Percentiles rank a stretch among this genome's conserved stretches.
These are phyloP conservation scores for Coelastrella sp. DNA, from an alignment of 139 green algal species.

Conservation along the genomic window DNA sequence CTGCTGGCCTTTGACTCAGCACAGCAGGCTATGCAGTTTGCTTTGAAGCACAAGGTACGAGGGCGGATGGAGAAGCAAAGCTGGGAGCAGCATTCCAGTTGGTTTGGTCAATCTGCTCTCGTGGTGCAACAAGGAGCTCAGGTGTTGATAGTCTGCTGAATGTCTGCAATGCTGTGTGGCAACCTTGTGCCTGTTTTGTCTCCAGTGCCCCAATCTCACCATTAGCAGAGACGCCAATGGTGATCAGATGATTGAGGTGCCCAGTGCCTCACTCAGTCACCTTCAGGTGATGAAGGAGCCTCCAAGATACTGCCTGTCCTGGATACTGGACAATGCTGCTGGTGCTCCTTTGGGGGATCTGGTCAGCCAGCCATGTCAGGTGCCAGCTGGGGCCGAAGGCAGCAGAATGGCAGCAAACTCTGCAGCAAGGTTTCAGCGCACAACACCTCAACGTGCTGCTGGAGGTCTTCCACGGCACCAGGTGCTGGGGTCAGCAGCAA, in stretches of 20 bases:
- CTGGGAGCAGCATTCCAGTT: background rate
- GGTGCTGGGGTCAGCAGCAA: background rate
- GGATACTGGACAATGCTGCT: slow-evolving; percentile 2
- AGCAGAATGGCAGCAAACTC: background rate
- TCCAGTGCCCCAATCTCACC: background rate
- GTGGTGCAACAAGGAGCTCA: too few relatives aligned
- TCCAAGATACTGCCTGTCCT: background rate
- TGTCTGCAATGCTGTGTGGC: too few relatives aligned
- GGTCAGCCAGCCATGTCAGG: background rate
- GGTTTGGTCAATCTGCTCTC: background rate
- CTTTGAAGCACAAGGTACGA: slow-evolving; percentile 23
- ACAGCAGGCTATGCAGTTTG: slow-evolving; percentile 26
- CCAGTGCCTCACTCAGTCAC: background rate
- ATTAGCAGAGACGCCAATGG: background rate
- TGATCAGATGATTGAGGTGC: slow-evolving; percentile 4
- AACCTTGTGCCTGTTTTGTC: background rate
- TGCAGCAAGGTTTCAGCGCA: background rate
- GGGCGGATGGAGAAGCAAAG: too few relatives aligned
- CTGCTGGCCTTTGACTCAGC: slow-evolving; percentile 34
- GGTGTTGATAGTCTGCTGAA: too few relatives aligned
- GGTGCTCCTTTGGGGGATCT: background rate
- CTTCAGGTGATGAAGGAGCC: background rate
- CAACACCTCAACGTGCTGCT: too few relatives aligned
- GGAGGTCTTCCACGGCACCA: slow-evolving; percentile 3
- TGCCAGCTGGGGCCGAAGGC: background rate